A percentile compares a stretch with the other conserved stretches of the same genome.
These are phyloP conservation scores for Fusarium nanum DNA, from an alignment of 2,329 filamentous ascomycete species.

Conservation along the genomic window DNA sequence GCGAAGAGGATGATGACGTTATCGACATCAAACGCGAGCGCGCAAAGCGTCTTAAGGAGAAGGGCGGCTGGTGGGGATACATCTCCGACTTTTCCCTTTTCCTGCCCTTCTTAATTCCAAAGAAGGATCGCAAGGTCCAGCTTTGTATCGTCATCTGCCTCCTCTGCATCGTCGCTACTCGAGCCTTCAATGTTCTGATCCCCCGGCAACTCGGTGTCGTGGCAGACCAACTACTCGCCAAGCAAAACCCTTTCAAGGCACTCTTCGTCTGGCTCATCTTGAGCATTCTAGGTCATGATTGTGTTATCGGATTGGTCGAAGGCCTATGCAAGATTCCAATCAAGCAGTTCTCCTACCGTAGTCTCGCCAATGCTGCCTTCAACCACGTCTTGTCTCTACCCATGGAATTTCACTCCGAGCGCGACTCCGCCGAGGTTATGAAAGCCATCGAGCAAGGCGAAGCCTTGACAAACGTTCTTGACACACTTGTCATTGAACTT, in stretches of 20 bases:
- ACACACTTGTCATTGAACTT: slow-evolving; percentile 69
- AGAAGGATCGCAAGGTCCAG: slow-evolving; percentile 49
- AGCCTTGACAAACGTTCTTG: slow-evolving; percentile 68
- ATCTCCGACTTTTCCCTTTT: slow-evolving; percentile 49
- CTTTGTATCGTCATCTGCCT: slow-evolving; percentile 44
- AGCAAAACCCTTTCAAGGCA: slow-evolving; percentile 34
- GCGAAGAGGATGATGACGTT: slow-evolving; percentile 41
- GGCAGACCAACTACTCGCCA: slow-evolving; percentile 46
- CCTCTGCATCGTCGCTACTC: slow-evolving; percentile 35
- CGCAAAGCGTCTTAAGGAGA: slow-evolving; percentile 44
- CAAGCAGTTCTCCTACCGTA: slow-evolving; percentile 59
- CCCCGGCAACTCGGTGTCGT: slow-evolving; percentile 50
- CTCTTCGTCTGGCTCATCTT: slow-evolving; percentile 38
- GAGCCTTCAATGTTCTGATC: slow-evolving; percentile 48
- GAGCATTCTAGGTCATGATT: slow-evolving; percentile 20
- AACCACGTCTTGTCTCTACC: slow-evolving; percentile 75
- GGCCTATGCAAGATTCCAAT: slow-evolving; percentile 50
- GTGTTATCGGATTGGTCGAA: slow-evolving; percentile 31
- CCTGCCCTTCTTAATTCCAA: slow-evolving; percentile 48
- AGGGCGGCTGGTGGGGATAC: slow-evolving; percentile 50
- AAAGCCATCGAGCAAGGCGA: slow-evolving; percentile 73
- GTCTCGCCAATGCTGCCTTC: slow-evolving; percentile 71
- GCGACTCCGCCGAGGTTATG: slow-evolving; percentile 72
- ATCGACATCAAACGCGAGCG: slow-evolving; percentile 45
- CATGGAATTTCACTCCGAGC: slow-evolving; percentile 76